Base-by-base conservation (phyloP, 352 stramenopile genomes). In the Phytophthora colocasiae region DNA sequence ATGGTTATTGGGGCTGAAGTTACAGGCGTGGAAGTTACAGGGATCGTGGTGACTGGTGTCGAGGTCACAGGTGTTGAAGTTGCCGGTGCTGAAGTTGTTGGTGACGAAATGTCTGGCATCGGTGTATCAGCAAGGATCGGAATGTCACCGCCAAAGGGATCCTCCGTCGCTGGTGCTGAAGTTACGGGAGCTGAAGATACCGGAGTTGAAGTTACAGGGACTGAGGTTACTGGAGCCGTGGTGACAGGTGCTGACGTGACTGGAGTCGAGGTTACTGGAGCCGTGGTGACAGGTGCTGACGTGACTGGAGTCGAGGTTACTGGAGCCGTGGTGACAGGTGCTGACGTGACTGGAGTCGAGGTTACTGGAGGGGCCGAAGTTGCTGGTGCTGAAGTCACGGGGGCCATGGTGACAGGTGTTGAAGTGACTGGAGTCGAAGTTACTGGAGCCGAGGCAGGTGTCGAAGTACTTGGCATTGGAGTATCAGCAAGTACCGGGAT, bases 121-220 rank as follows among this genome's bases (percentile, higher is more conserved):
- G 49, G 36, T 26, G 19, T 54, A 41, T 41, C 49, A 17, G 53
- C 36, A 46, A 54, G 17, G 29, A 58, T 45, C 17, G 29, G 57
- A 6, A 57, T 29, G 2, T 48, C 11, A 26, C 44, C 9, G 6
- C 5, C 31, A 45, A 47, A 46, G 4, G 49, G 48, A 22, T 55
- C 48, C 12, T 53, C 54, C 1, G 49, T 66, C 2, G 48, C 40
- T 24, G 58, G 29, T 2, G 58, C 38, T 24, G 39, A 26, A 40
- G 52, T 26, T 22, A 15, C 22, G 19, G 26, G 5, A 6, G 52
- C 14, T 7, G n/a, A 15, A 9, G 24, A 40, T 9, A 27, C 10
- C 6, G 53, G 47, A 14, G 41, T 15, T 45, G 14, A 43, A 26
- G 44, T 38, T 45, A 44, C 26, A 3, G 54, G 54, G 4, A 40